phyloP scores from a whole-genome alignment of 2,329 filamentous ascomycete genomes.

The Colletotrichum sublineola region DNA sequence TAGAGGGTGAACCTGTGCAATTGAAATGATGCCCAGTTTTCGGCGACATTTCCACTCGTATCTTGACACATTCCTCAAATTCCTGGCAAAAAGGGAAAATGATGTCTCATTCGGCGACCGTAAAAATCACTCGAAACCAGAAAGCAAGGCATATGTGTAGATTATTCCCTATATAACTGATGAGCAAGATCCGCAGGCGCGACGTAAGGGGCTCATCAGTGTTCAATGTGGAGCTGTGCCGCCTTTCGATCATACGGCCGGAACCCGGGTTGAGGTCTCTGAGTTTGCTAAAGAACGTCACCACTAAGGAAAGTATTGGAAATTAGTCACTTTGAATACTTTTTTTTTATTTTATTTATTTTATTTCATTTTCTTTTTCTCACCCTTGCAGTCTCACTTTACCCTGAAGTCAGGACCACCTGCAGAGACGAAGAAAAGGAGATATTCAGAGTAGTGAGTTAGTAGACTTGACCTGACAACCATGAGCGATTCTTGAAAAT shows the following conservation, averaged over 20 bases:
- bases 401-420: neutral
- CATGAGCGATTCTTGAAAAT: no score
- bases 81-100: neutral
- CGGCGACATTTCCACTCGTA: slow-evolving; percentile 5
- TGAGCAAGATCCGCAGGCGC: neutral
- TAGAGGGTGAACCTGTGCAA: neutral
- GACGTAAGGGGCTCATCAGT: slow-evolving; percentile 18
- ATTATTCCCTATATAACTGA: neutral
- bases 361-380: neutral
- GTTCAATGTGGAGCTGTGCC: neutral
- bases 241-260: neutral
- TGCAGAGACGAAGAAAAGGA: neutral
- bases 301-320: neutral
- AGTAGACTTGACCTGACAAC: neutral
- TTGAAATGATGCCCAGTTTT: slow-evolving; percentile 6
- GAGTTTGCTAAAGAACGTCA: neutral
- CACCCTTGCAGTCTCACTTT: neutral
- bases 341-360: neutral
- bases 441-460: neutral
- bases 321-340: neutral
- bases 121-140: neutral
- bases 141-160: neutral
- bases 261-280: neutral
- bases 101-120: slow-evolving; percentile 1
- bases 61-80: slow-evolving; percentile 15